Evolutionary conservation across 2,329 filamentous ascomycete genomes (phyloP).

Genomic region (Pyrenophora graminea): DNA sequence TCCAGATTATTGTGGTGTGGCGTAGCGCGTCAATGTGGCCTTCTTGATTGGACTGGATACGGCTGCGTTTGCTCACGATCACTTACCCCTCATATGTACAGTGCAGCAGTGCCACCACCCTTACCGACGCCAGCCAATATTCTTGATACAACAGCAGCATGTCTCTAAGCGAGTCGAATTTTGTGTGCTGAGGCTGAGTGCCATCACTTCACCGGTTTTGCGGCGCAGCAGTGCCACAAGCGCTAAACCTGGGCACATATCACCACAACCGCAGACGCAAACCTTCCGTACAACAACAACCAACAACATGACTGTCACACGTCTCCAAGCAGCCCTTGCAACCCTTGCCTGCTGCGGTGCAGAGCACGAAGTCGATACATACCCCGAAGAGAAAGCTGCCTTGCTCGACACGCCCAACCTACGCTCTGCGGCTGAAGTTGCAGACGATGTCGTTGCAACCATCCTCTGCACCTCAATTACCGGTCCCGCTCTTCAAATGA

Average conservation of each 20-base stretch:
- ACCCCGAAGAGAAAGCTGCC: slow-evolving; percentile 21
- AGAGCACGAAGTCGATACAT: background rate
- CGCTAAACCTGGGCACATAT: slow-evolving; percentile 9
- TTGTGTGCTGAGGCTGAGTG: background rate
- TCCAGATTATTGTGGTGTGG: too few species aligned
- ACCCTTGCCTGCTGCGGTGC: slow-evolving; percentile 14
- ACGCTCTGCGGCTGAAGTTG: slow-evolving; percentile 18
- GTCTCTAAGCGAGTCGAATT: too few species aligned
- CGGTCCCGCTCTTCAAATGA: slow-evolving; percentile 19
- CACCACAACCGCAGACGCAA: background rate
- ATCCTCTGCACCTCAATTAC: slow-evolving; percentile 23
- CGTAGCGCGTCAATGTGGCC: too few species aligned
- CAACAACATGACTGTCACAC: slow-evolving; percentile 11
- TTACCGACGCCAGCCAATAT: too few species aligned
- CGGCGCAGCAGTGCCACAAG: slow-evolving; percentile 11
- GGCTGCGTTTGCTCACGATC: too few species aligned
- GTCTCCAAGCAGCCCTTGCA: slow-evolving; percentile 18
- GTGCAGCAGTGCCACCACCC: too few species aligned
- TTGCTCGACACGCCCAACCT: slow-evolving; percentile 2
- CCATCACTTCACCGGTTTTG: background rate
- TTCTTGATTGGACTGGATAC: too few species aligned
- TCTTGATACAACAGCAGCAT: too few species aligned
- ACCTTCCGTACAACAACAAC: background rate
- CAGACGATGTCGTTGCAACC: slow-evolving; percentile 23
- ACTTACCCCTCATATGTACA: too few species aligned